Evolutionary conservation across 2,329 filamentous ascomycete genomes (phyloP), one percentile per base, ranked within the genome.

Genomic region (Fusarium chuoi): DNA sequence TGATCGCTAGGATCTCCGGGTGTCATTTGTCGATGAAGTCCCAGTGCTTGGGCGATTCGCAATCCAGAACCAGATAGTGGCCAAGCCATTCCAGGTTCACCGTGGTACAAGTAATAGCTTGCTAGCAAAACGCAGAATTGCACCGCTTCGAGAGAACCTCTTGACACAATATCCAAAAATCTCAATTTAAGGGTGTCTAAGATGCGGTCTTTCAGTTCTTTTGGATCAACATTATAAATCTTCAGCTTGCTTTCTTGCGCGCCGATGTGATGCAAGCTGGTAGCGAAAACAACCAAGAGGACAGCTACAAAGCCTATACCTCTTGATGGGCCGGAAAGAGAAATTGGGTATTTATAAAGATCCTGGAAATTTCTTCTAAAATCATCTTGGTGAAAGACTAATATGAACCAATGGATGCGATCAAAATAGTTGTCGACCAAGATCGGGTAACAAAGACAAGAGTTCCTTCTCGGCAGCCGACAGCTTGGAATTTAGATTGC

Each of bases 91-190:
- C 75, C 78, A 0, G 82, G 81, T 11, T 78, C 74, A 12, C 82
- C 82, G 35, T 83, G 80, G 20, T 81, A 82, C 5, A 84, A 73
- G 44, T 83, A 83, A 41, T 82, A 83, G 2, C 78, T 83, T 8
- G 83, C 82, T 1, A 84, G 63, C 11, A 84, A 51, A 9, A 83
- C 71, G 22, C 81, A 83, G 4, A 77, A 80, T 15, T 83, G 81
- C 0, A 80, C 81, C 0, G 76, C 74, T 36, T 83, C 80, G 6
- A 83, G 45, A 4, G 77, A 77, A 3, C 75, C 76, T 13, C 61
- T 18, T 0, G 73, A 67, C 0, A 75, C n/a, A 13, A 76, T 36
- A 28, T 76, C 73, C 4, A 76, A 17, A 42, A 76, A 55, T 28
- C 59, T 73, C 1, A 65, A 33, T 20, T 62, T 62, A 0, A 76